Conservation (phyloP, 371 early-diverging fungal genomes). For the Syncephalis fuscata region DNA sequence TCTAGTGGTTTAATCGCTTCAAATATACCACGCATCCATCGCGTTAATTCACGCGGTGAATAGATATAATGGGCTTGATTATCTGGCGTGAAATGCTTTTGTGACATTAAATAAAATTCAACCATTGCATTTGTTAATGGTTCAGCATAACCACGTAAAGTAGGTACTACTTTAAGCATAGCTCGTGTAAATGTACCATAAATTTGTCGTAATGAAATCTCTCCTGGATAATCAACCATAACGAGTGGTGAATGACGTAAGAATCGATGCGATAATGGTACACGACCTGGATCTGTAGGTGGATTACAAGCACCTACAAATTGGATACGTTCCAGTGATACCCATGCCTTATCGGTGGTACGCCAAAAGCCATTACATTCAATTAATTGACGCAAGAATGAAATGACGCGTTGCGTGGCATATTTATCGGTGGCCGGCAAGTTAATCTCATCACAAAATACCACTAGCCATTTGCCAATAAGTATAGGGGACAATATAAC, state of each 20-base stretch:
- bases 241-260: slow-evolving; percentile 91
- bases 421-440: slow-evolving; percentile 92
- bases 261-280: slow-evolving; percentile 89
- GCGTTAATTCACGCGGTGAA: slow-evolving; percentile 95
- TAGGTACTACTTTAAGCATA: slow-evolving; percentile 88
- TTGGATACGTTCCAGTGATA: slow-evolving; percentile 86
- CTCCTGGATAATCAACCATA: slow-evolving; percentile 97
- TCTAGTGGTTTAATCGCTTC: slow-evolving; percentile 86
- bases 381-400: slow-evolving; percentile 88
- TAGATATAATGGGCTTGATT: slow-evolving; percentile 97
- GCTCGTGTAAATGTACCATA: slow-evolving; percentile 89
- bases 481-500: slow-evolving; percentile 70
- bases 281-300: slow-evolving; percentile 97
- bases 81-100: slow-evolving; percentile 86
- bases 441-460: slow-evolving; percentile 99
- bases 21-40: slow-evolving; percentile 96
- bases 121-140: slow-evolving; percentile 94
- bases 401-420: slow-evolving; percentile 93
- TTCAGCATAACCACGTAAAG: slow-evolving; percentile 80
- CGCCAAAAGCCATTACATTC: slow-evolving; percentile 97
- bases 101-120: slow-evolving; percentile 80
- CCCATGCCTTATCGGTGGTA: slow-evolving; percentile 80
- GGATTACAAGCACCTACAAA: slow-evolving; percentile 99
- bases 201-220: slow-evolving; percentile 82
- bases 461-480: slow-evolving; percentile 87